These are phyloP conservation scores for Phytophthora melonis DNA, from an alignment of 352 stramenopile species.

Conservation along the genomic window DNA sequence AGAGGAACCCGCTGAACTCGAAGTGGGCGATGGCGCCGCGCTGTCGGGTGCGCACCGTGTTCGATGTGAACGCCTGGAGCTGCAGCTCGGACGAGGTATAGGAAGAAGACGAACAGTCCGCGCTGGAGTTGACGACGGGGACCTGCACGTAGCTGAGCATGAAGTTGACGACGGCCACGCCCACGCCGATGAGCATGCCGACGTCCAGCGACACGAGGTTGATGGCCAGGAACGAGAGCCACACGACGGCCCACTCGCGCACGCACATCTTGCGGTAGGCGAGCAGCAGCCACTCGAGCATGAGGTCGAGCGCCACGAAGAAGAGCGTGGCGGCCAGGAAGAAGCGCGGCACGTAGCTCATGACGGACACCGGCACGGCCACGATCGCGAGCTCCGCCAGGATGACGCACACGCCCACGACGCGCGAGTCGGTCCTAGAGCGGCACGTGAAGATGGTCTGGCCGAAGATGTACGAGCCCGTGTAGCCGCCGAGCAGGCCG, in stretches of 20 bases:
- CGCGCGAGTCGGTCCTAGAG: conserved; percentile 87
- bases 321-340: conserved; percentile 97
- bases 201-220: conserved; percentile 94
- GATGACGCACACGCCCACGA: conserved; percentile 92
- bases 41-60: conserved; percentile 50
- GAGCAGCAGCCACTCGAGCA: conserved; percentile 96
- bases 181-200: conserved; percentile 93
- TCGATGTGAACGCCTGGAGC: conserved; percentile 45
- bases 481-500: conserved; percentile 96
- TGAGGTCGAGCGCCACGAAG: conserved; percentile 97
- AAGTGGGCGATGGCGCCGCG: conserved; percentile 68
- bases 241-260: conserved; percentile 93
- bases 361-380: conserved; percentile 92
- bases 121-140: conserved; percentile 55
- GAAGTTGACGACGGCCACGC: conserved; percentile 85
- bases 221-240: conserved; percentile 94
- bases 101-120: conserved; percentile 85
- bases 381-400: conserved; percentile 85
- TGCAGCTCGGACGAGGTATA: conserved; percentile 38
- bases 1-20: conserved; percentile 80
- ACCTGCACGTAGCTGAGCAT: conserved; percentile 76
- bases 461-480: conserved; percentile 98
- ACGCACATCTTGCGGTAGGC: conserved; percentile 78
- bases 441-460: conserved; percentile 98
- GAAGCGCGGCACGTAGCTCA: conserved; percentile 95